A percentile compares a stretch with the other conserved stretches of the same genome.
phyloP scores from a whole-genome alignment of 768 basidiomycete species.

The Collybiopsis confluens region DNA sequence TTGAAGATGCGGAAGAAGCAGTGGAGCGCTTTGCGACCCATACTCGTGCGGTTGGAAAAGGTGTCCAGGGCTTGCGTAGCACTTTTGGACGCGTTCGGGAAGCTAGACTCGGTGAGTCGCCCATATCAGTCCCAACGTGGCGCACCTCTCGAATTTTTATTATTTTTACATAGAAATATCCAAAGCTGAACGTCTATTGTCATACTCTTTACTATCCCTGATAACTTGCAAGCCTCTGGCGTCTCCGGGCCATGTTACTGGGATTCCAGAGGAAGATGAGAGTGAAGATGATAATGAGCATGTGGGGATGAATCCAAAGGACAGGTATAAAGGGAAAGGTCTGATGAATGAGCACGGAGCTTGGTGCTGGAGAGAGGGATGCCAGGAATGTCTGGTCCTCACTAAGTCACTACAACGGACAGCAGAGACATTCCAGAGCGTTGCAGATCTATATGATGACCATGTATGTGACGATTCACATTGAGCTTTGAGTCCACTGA shows the following conservation, averaged over 20 bases:
- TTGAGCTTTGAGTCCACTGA: conserved; percentile 1
- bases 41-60: conserved; percentile 58
- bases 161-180: conserved; percentile 61
- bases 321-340: conserved; percentile 38
- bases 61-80: conserved; percentile 62
- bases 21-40: conserved; percentile 64
- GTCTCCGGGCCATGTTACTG: conserved; percentile 31
- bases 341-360: conserved; percentile 68
- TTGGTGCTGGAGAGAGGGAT: conserved; percentile 85
- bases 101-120: conserved; percentile 57
- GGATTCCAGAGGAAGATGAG: conserved; percentile 47
- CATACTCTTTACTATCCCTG: conserved; percentile 68
- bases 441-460: conserved; percentile 77
- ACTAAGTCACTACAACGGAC: conserved; percentile 78
- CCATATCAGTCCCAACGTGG: too few relatives aligned
- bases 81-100: conserved; percentile 62
- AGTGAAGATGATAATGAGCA: conserved; percentile 5
- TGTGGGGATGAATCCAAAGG: conserved; percentile 12
- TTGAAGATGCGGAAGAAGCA: conserved; percentile 59
- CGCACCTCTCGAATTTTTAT: too few relatives aligned
- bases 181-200: conserved; percentile 67
- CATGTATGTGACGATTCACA: conserved; percentile 46
- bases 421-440: conserved; percentile 65
- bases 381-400: conserved; percentile 70
- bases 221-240: conserved; percentile 66